phyloP scores from a whole-genome alignment of 1,139 yeast species.

The Debaryomyces subglobosus region DNA sequence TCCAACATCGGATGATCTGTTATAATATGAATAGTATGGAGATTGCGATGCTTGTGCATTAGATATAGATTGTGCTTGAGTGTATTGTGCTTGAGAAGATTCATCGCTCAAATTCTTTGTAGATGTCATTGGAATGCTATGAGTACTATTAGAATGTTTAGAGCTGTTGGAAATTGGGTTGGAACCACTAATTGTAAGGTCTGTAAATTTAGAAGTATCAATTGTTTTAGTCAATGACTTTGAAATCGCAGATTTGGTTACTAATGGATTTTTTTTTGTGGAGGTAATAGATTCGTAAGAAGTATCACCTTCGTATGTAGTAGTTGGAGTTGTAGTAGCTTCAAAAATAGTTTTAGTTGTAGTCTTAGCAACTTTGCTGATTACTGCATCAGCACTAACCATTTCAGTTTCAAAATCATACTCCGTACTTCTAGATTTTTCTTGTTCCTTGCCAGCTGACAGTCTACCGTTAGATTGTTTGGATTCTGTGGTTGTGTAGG shows the following conservation, averaged over 20 bases:
- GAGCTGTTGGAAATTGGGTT: neutral
- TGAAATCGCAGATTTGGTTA: constrained; percentile 24
- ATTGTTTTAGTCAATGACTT: constrained; percentile 10
- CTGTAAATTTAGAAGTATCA: constrained; percentile 3
- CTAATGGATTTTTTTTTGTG: constrained; percentile 32
- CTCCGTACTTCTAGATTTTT: constrained; percentile 13
- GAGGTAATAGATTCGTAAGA: constrained; percentile 21
- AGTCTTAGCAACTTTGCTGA: constrained; percentile 25
- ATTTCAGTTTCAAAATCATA: constrained; percentile 21
- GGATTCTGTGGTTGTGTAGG: constrained; percentile 12
- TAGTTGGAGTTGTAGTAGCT: constrained; percentile 27
- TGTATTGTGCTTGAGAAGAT: neutral
- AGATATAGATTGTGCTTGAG: neutral
- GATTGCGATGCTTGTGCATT: neutral
- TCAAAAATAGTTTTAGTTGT: constrained; percentile 30
- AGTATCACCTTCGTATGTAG: constrained; percentile 22
- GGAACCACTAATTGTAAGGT: neutral
- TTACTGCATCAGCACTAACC: constrained; percentile 15
- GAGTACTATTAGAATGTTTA: neutral
- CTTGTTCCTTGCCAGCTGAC: neutral
- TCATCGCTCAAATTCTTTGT: too few relatives aligned
- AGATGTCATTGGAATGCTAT: neutral
- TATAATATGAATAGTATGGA: neutral
- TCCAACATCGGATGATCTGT: neutral
- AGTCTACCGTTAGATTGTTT: neutral